A percentile compares a stretch with the other conserved stretches of the same genome.
Evolutionary conservation across 345 rosid species (phyloP).

Genomic region (Clausena lansium): DNA sequence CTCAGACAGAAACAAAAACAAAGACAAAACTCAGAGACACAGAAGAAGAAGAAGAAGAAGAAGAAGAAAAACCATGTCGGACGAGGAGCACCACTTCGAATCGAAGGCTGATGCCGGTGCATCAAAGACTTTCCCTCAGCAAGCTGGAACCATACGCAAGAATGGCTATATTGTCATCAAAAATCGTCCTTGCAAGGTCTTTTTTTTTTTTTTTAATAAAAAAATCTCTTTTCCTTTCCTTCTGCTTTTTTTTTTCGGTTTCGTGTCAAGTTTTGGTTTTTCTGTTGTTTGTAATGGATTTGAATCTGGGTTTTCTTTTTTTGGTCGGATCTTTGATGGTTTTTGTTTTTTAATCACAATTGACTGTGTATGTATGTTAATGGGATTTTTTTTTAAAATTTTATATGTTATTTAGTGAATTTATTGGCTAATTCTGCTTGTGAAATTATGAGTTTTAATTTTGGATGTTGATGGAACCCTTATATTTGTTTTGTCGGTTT

Average conservation of each 20-base stretch:
- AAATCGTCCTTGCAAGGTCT: conserved; percentile 64
- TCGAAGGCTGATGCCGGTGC: conserved; percentile 69
- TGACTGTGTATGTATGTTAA: background rate
- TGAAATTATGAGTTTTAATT: background rate
- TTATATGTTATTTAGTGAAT: background rate
- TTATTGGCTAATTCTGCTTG: background rate
- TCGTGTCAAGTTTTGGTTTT: background rate
- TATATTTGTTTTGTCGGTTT: background rate
- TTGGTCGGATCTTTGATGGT: conserved; percentile 14
- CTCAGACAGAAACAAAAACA: background rate
- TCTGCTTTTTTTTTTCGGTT: background rate
- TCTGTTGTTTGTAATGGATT: background rate
- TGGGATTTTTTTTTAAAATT: background rate
- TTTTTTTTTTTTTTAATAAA: background rate
- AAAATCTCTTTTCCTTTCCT: too few species aligned
- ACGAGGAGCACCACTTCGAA: conserved; percentile 64
- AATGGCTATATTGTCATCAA: conserved; percentile 61
- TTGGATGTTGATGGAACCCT: background rate
- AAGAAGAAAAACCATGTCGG: conserved; percentile 38
- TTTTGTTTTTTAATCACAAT: conserved; percentile 1
- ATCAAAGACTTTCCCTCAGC: conserved; percentile 63
- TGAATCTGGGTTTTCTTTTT: conserved; percentile 6
- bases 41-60: background rate
- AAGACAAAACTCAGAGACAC: background rate
- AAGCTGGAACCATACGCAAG: conserved; percentile 64